Base-by-base conservation (phyloP, 805 yeast genomes). In the Wickerhamiella allomyrinae region DNA sequence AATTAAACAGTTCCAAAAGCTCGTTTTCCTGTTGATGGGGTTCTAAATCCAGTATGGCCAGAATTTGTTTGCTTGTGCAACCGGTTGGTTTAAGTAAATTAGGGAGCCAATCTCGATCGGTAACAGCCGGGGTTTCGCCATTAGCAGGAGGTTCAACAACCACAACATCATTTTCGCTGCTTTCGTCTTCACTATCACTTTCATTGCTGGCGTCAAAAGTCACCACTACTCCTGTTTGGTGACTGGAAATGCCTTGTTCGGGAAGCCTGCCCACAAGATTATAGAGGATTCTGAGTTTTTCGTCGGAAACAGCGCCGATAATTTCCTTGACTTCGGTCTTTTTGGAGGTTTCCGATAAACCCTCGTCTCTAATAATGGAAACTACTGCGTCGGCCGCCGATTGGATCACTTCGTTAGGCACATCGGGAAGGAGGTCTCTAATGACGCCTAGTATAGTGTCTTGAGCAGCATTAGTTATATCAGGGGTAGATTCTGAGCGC, bases 381-480 rank as follows among this genome's bases (percentile, higher is more conserved):
- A 83, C 51, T 0, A 77, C 54, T 3, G 77, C 29, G 3, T 49
- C 51, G 2, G 84, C 74, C 4, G 86, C 82, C 3, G 91, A 78
- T 17, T 76, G 56, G 2, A 85, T 68, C 2, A 76, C 72, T 34
- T 76, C 82, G 43, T 80, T 85, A 7, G 87, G 74, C n/a, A 82
- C 73, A 56, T 86, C 96, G 10, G 78, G 80, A 31, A 81, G 59
- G 14, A 67, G 63, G 2, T 62, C 57, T 5, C 71, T 66, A 3
- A 81, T 72, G 75, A 82, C 74, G 0, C 71, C 57, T 46, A 39
- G 79, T 60, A n/a, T 75, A 79, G 56, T 29, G 3, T 42, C 35
- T 3, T 38, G 25, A 7, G 37, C 14, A 6, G 20, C 34, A 13
- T 14, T 31, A 5, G 36, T 11, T n/a, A n/a, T n/a, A n/a, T n/a